These are phyloP conservation scores for Ottelia alismoides DNA, from an alignment of 106 monocot species.

Conservation along the genomic window DNA sequence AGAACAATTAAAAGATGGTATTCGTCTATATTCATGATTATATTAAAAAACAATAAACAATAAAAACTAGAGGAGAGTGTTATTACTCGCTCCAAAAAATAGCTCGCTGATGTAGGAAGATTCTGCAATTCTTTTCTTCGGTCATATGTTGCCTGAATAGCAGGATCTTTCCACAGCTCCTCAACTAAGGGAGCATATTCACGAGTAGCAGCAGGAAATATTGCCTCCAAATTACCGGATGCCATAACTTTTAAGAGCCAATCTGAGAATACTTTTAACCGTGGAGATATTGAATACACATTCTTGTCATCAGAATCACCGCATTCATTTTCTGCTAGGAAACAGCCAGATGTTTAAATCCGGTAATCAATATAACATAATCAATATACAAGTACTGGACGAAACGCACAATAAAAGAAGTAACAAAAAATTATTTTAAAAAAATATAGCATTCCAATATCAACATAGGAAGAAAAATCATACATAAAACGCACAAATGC, in stretches of 20 bases:
- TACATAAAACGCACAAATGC: too few relatives aligned
- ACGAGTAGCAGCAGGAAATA: slow-evolving; percentile 77
- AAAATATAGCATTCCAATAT: too few relatives aligned
- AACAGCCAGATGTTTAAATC: too few relatives aligned
- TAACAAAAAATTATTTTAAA: too few relatives aligned
- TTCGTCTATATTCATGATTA: too few relatives aligned
- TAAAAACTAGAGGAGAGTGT: background rate
- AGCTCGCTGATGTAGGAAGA: slow-evolving; percentile 57
- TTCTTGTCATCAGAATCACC: slow-evolving; percentile 14
- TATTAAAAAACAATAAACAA: background rate
- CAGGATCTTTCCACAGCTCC: slow-evolving; percentile 83
- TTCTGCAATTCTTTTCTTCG: slow-evolving; percentile 44
- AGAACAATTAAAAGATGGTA: background rate
- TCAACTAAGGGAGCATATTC: slow-evolving; percentile 72
- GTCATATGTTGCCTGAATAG: slow-evolving; percentile 71
- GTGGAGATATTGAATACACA: slow-evolving; percentile 47
- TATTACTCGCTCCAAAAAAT: slow-evolving; percentile 72
- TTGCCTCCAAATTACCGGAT: slow-evolving; percentile 56
- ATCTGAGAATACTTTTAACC: slow-evolving; percentile 62
- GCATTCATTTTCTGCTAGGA: slow-evolving; percentile 15
- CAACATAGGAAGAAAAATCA: too few relatives aligned
- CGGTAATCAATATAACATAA: too few relatives aligned
- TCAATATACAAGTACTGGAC: too few relatives aligned
- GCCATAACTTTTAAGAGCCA: slow-evolving; percentile 63
- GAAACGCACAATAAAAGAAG: too few relatives aligned